Evolutionary conservation across 768 basidiomycete genomes (phyloP).

Genomic region (Mycena vulgaris): DNA sequence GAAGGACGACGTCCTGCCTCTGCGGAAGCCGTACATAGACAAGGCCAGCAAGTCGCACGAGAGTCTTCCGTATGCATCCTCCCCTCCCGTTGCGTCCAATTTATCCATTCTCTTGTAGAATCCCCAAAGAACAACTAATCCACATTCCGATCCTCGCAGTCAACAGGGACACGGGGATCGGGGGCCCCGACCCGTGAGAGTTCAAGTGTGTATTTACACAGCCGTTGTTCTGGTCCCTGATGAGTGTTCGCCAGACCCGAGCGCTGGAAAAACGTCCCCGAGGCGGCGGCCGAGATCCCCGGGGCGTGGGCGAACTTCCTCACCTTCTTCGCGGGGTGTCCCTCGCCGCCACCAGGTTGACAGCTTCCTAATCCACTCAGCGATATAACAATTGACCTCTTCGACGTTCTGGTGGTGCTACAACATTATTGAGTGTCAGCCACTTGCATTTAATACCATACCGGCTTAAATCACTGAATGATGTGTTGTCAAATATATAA

Average conservation of each 20-base stretch:
- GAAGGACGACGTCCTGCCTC: conserved; percentile 68
- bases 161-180: conserved; percentile 67
- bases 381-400: too few relatives aligned
- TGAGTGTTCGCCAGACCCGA: conserved; percentile 65
- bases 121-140: conserved; percentile 60
- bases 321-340: conserved; percentile 73
- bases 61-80: background rate
- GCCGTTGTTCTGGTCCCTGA: too few relatives aligned
- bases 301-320: conserved; percentile 74
- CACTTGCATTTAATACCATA: too few relatives aligned
- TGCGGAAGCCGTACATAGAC: conserved; percentile 62
- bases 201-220: too few relatives aligned
- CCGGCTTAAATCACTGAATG: too few relatives aligned
- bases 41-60: conserved; percentile 54
- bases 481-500: too few relatives aligned
- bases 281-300: conserved; percentile 63
- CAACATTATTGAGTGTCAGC: too few relatives aligned
- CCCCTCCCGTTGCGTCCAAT: background rate
- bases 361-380: too few relatives aligned
- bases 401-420: too few relatives aligned
- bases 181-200: conserved; percentile 75
- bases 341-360: too few relatives aligned
- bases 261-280: conserved; percentile 69
- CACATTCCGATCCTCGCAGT: conserved; percentile 66
- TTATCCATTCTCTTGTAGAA: too few relatives aligned